Evolutionary conservation across 805 yeast genomes (phyloP), one percentile per base, ranked within the genome.

Genomic region (Dipodascus albidus): DNA sequence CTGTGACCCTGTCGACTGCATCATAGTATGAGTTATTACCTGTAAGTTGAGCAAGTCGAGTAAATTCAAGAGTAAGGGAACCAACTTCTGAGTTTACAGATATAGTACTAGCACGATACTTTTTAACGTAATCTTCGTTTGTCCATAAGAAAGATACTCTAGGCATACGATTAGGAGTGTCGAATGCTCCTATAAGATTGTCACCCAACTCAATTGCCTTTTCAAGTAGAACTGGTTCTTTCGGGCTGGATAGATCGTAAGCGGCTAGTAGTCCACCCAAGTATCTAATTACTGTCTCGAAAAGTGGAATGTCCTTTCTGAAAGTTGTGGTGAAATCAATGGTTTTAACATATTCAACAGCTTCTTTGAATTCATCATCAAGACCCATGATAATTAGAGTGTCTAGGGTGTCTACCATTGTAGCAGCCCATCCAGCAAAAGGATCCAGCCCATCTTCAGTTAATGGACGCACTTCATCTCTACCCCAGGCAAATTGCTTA

Each of bases 131-230:
- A 19, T 54, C 61, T 52, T 49, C 48, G 33, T 61, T 65, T 24
- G 65, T 63, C 75, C 81, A 77, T 15, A 69, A 65, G 58, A 69
- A 78, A 52, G 67, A 70, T 21, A 76, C 58, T 8, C 75, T 53
- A 2, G 85, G 85, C 68, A 80, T 68, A 47, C 76, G 68, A 58
- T 79, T 78, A n/a, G 82, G 82, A 0, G 84, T 79, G 57, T 80
- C 84, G 58, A 78, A 80, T 0, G 82, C 74, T 22, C 78, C 76
- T 58, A 80, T 59, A 24, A 79, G 62, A 52, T 78, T 67, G 50
- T 76, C 75, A 1, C 75, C 83, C 15, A 79, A 60, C 24, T 75
- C 74, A 23, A 65, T 65, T 1, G 81, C 78, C 55, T 73, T 70
- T 1, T 58, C 57, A 6, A 76, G 61, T 15, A 73, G 64, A 0